Conservation (phyloP, 805 yeast species). For the Candida vaughaniae region DNA sequence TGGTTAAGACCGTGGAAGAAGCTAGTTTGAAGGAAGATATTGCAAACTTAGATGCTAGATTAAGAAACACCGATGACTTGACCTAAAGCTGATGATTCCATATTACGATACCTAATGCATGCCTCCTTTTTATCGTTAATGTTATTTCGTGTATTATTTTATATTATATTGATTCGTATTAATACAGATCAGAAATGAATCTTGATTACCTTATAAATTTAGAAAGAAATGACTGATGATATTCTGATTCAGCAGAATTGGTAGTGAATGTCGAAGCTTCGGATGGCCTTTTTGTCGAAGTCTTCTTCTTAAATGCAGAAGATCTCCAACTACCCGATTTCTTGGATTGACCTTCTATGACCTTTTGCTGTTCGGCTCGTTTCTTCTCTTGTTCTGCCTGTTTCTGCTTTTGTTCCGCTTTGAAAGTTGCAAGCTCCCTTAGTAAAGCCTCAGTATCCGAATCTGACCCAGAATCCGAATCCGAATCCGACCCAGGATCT, state of each 20-base stretch:
- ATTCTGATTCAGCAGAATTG: constrained; percentile 32
- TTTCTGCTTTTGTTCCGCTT: constrained; percentile 15
- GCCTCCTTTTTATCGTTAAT: background rate
- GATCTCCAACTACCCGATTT: constrained; percentile 28
- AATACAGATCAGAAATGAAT: constrained; percentile 3
- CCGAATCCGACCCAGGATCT: constrained; percentile 2
- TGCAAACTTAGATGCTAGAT: constrained; percentile 70
- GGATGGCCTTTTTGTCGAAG: constrained; percentile 1
- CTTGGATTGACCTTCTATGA: constrained; percentile 14
- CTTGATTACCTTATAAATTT: constrained; percentile 27
- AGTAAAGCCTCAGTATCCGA: constrained; percentile 17
- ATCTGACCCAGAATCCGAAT: constrained; percentile 9
- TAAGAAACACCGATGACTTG: constrained; percentile 37
- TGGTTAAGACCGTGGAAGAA: constrained; percentile 94
- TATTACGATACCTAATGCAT: background rate
- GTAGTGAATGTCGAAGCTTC: constrained; percentile 23
- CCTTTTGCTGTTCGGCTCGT: constrained; percentile 6
- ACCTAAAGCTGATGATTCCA: constrained; percentile 16
- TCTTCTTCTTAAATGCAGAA: constrained; percentile 22
- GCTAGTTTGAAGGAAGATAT: constrained; percentile 87
- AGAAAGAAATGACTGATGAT: constrained; percentile 34
- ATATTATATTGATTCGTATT: constrained; percentile 1
- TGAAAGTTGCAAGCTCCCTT: constrained; percentile 15
- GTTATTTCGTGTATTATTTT: constrained; percentile 8
- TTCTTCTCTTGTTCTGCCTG: constrained; percentile 16